These are phyloP conservation scores for Corymbia maculata DNA, from an alignment of 345 rosid genomes.

Conservation along the genomic window DNA sequence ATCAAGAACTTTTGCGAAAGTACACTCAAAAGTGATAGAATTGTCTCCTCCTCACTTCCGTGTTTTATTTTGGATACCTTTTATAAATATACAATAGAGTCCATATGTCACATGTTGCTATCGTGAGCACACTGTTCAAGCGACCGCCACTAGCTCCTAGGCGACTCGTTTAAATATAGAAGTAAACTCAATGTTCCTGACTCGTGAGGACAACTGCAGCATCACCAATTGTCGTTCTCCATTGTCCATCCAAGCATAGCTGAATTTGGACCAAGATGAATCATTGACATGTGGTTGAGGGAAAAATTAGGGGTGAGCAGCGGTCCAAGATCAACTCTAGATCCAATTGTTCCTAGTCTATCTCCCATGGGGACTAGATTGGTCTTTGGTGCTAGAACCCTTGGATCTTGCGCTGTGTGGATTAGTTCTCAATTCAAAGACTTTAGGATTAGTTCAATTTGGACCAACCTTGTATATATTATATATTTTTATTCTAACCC, in stretches of 20 bases:
- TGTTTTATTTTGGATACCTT: background rate
- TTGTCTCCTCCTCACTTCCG: background rate
- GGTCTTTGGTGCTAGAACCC: too few species aligned
- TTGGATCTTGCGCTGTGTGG: too few species aligned
- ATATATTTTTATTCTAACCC: too few species aligned
- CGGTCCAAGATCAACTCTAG: too few species aligned
- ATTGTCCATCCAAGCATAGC: background rate
- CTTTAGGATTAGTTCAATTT: too few species aligned
- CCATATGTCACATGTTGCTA: background rate
- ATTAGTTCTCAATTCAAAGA: too few species aligned
- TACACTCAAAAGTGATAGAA: background rate
- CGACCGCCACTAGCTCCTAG: rapidly evolving
- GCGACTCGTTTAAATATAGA: background rate
- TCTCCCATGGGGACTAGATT: too few species aligned
- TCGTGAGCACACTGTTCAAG: background rate
- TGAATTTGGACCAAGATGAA: background rate
- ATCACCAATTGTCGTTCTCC: background rate
- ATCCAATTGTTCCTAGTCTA: too few species aligned
- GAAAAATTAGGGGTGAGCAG: too few species aligned
- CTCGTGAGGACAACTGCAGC: background rate
- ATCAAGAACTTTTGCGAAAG: background rate
- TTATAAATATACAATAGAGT: background rate
- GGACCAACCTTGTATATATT: too few species aligned
- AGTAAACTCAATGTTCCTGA: background rate
- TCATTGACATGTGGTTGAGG: background rate